These are phyloP conservation scores for Cyberlindnera mrakii DNA, from an alignment of 805 yeast genomes.

Conservation along the genomic window DNA sequence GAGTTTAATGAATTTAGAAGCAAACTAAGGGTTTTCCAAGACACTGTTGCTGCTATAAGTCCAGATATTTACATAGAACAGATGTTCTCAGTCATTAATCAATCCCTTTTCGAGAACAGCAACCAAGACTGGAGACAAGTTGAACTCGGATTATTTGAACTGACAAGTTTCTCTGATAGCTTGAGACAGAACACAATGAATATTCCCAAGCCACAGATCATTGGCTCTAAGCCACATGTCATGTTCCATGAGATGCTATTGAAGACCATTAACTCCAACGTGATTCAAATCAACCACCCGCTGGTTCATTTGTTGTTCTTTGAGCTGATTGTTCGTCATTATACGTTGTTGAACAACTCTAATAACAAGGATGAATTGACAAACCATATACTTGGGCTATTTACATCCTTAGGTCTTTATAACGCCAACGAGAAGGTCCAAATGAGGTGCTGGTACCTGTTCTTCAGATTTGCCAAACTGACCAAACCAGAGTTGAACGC, in stretches of 20 bases:
- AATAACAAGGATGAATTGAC: slow-evolving; percentile 45
- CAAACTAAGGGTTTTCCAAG: slow-evolving; percentile 75
- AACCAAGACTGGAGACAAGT: slow-evolving; percentile 66
- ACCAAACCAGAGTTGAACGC: slow-evolving; percentile 61
- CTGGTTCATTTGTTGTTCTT: slow-evolving; percentile 74
- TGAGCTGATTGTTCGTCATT: slow-evolving; percentile 79
- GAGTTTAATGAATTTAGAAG: slow-evolving; percentile 77
- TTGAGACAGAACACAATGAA: slow-evolving; percentile 73
- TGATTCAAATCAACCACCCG: slow-evolving; percentile 61
- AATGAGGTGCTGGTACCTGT: slow-evolving; percentile 84
- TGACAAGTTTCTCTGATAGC: slow-evolving; percentile 73
- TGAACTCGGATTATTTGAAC: slow-evolving; percentile 82
- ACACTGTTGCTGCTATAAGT: slow-evolving; percentile 59
- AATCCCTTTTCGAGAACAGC: slow-evolving; percentile 32
- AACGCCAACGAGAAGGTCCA: slow-evolving; percentile 69
- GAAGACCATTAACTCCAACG: slow-evolving; percentile 42
- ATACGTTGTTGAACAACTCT: slow-evolving; percentile 48
- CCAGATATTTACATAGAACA: slow-evolving; percentile 58
- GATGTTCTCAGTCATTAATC: slow-evolving; percentile 53
- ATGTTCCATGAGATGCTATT: slow-evolving; percentile 56
- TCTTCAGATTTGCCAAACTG: slow-evolving; percentile 73
- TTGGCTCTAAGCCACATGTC: slow-evolving; percentile 57
- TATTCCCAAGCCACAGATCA: slow-evolving; percentile 58
- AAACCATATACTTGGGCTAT: slow-evolving; percentile 62
- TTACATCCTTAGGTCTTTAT: slow-evolving; percentile 80